Conservation (phyloP, 805 yeast genomes). For the Ogataea allantospora region DNA sequence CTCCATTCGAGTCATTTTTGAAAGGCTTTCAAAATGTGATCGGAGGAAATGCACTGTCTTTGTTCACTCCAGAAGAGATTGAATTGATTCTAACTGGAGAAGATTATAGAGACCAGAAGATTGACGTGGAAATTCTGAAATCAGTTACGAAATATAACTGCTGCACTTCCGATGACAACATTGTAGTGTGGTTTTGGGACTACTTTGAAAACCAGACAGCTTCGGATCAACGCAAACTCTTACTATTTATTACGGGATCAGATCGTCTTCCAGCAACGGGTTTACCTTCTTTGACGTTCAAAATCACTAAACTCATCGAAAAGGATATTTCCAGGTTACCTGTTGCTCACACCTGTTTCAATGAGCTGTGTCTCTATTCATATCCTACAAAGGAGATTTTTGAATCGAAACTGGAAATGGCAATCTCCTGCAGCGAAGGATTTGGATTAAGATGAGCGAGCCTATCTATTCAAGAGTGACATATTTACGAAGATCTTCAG, state of each 20-base stretch:
- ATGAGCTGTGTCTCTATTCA: slow-evolving; percentile 75
- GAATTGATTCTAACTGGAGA: slow-evolving; percentile 77
- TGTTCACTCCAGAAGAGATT: slow-evolving; percentile 80
- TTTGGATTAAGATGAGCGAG: slow-evolving; percentile 51
- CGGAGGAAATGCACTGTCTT: slow-evolving; percentile 74
- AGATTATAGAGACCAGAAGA: slow-evolving; percentile 43
- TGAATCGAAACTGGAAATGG: slow-evolving; percentile 55
- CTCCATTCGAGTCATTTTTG: slow-evolving; percentile 57
- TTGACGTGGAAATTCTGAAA: slow-evolving; percentile 65
- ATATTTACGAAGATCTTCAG: slow-evolving; percentile 69
- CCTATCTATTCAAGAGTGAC: slow-evolving; percentile 41
- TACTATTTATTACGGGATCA: slow-evolving; percentile 84
- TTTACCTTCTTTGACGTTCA: slow-evolving; percentile 67
- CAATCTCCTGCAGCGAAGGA: slow-evolving; percentile 79
- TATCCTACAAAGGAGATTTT: slow-evolving; percentile 59
- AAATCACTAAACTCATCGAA: slow-evolving; percentile 49
- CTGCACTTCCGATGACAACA: slow-evolving; percentile 42
- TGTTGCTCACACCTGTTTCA: slow-evolving; percentile 91
- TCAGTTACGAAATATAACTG: slow-evolving; percentile 75
- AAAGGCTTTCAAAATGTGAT: slow-evolving; percentile 74
- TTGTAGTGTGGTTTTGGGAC: slow-evolving; percentile 87
- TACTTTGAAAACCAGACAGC: slow-evolving; percentile 49
- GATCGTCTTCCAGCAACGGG: slow-evolving; percentile 95
- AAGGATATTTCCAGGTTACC: slow-evolving; percentile 53
- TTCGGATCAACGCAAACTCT: slow-evolving; percentile 56